Evolutionary conservation across 2,329 filamentous ascomycete species (phyloP).

Genomic region (Aspergillus alliaceus): DNA sequence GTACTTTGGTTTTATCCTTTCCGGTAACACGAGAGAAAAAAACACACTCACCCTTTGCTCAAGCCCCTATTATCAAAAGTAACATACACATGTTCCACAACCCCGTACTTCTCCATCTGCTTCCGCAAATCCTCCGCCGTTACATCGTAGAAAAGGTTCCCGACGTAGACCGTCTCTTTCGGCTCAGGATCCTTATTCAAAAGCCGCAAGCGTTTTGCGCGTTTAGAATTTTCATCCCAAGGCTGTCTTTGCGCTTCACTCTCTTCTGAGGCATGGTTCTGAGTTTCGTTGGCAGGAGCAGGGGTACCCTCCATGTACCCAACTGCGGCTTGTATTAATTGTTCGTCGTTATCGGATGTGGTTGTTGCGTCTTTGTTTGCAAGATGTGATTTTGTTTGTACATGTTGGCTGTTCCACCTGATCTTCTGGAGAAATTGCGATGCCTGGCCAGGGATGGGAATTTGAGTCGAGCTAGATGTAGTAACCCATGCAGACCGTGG

Average conservation of each 20-base stretch:
- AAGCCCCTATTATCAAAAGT: slow-evolving; percentile 62
- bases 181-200: slow-evolving; percentile 22
- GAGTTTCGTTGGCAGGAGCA: not conserved
- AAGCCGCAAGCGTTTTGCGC: slow-evolving; percentile 9
- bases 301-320: slow-evolving; percentile 1
- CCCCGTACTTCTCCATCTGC: slow-evolving; percentile 61
- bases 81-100: slow-evolving; percentile 54
- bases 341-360: not conserved
- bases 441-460: slow-evolving; percentile 41
- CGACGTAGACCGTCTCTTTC: slow-evolving; percentile 60
- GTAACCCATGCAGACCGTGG: slow-evolving; percentile 43
- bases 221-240: slow-evolving; percentile 11
- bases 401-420: slow-evolving; percentile 22
- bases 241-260: slow-evolving; percentile 39
- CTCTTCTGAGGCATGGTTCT: not conserved
- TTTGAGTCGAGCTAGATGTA: slow-evolving; percentile 29
- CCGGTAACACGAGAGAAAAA: not conserved
- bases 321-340: slow-evolving; percentile 7
- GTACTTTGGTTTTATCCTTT: not conserved
- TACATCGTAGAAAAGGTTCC: slow-evolving; percentile 70
- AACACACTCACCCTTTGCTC: slow-evolving; percentile 63
- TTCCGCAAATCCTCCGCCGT: slow-evolving; percentile 60
- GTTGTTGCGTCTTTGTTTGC: not conserved
- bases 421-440: slow-evolving; percentile 43
- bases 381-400: not conserved